A percentile compares a stretch with the other conserved stretches of the same genome.
Conservation (phyloP, 768 basidiomycete genomes). For the Lentinus brumalis region DNA sequence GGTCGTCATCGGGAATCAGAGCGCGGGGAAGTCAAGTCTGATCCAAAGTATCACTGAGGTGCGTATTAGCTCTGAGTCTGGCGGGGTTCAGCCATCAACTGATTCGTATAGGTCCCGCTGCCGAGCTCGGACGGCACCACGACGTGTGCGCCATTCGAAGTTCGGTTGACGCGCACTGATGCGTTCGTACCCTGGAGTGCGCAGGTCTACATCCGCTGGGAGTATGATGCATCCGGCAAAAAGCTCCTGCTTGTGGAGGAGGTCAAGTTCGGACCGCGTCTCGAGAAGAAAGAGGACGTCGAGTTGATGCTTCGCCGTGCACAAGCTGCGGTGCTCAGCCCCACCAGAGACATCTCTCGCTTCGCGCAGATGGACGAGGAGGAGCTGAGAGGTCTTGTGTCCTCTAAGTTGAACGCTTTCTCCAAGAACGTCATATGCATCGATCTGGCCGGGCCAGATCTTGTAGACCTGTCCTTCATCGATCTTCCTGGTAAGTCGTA, state of each 20-base stretch:
- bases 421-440: conserved; percentile 31
- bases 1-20: conserved; percentile 54
- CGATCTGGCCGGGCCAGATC: conserved; percentile 27
- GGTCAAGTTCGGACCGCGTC: conserved; percentile 42
- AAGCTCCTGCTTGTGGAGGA: conserved; percentile 25
- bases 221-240: conserved; percentile 37
- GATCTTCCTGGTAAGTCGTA: conserved; percentile 28
- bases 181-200: conserved; percentile 19
- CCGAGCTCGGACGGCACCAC: too few species aligned
- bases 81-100: too few species aligned
- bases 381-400: neutral
- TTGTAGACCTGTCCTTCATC: conserved; percentile 30
- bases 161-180: too few species aligned
- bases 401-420: conserved; percentile 7
- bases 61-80: conserved; percentile 28
- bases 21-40: conserved; percentile 48
- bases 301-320: conserved; percentile 61
- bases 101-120: too few species aligned
- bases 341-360: conserved; percentile 33
- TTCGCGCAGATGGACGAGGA: conserved; percentile 11
- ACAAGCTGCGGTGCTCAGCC: conserved; percentile 59
- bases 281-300: conserved; percentile 46
- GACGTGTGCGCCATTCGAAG: too few species aligned
- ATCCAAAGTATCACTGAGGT: conserved; percentile 54
- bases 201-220: conserved; percentile 47